phyloP scores from a whole-genome alignment of 2,329 filamentous ascomycete genomes.

The Penicillium sp. region DNA sequence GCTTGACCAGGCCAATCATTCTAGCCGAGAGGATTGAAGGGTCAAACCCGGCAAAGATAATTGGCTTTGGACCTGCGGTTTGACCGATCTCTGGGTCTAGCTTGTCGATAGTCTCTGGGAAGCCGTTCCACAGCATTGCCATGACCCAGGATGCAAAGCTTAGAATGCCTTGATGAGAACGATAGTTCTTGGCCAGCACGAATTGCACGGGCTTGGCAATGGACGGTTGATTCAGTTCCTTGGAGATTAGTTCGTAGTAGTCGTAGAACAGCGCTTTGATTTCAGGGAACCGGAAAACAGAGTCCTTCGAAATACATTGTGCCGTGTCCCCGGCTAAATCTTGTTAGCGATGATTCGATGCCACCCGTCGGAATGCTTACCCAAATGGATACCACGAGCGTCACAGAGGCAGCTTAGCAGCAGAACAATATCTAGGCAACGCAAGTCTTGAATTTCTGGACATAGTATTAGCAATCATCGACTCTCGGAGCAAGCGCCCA shows the following conservation, averaged over 20 bases:
- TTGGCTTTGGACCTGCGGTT: conserved; percentile 24
- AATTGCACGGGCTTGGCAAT: conserved; percentile 23
- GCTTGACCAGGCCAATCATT: conserved; percentile 20
- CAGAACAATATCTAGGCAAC: conserved; percentile 26
- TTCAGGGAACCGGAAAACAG: conserved; percentile 32
- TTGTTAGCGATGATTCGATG: neutral
- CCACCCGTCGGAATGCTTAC: neutral
- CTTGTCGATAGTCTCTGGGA: conserved; percentile 30
- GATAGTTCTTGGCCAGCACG: conserved; percentile 29
- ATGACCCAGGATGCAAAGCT: conserved; percentile 31
- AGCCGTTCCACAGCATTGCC: conserved; percentile 28
- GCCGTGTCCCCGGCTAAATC: conserved; percentile 31
- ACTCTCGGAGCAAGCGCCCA: neutral
- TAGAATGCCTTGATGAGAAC: conserved; percentile 34
- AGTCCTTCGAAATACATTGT: conserved; percentile 34
- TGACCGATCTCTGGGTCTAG: conserved; percentile 28
- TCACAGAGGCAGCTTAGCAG: conserved; percentile 25
- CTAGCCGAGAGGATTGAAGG: conserved; percentile 19
- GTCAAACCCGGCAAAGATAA: conserved; percentile 18
- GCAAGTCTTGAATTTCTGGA: conserved; percentile 31
- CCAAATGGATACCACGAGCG: conserved; percentile 29
- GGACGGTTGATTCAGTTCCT: conserved; percentile 7
- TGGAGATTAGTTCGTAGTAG: conserved; percentile 19
- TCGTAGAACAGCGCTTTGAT: conserved; percentile 30
- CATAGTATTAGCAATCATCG: neutral